These are phyloP conservation scores for Loxodes magnus DNA, from an alignment of 73 alveolate genomes.

Conservation along the genomic window DNA sequence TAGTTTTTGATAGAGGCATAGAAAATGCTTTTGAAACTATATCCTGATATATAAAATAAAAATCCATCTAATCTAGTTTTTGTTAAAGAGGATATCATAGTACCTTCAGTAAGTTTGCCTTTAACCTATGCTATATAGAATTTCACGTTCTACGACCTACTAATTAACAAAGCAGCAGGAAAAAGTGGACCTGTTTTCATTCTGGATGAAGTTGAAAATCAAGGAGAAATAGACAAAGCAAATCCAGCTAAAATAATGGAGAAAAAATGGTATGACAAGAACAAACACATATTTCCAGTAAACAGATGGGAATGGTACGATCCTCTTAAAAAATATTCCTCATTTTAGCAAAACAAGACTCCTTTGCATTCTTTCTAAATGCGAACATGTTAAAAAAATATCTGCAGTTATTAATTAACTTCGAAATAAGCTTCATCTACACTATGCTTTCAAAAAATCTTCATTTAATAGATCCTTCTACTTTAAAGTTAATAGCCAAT, in stretches of 20 bases:
- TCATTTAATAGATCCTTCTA: too few species aligned
- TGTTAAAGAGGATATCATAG: background rate
- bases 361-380: too few species aligned
- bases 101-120: too few species aligned
- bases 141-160: background rate
- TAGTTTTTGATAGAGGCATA: background rate
- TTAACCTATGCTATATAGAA: too few species aligned
- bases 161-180: constrained; percentile 1
- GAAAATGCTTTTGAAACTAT: background rate
- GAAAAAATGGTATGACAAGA: constrained; percentile 3
- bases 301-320: background rate
- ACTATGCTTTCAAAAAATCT: too few species aligned
- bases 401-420: too few species aligned
- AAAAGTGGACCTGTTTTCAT: background rate
- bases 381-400: too few species aligned
- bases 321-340: too few species aligned
- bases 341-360: too few species aligned
- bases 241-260: background rate
- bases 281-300: constrained; percentile 3
- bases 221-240: background rate
- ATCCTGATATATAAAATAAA: background rate
- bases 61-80: background rate
- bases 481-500: too few species aligned
- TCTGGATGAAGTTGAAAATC: background rate
- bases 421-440: too few species aligned